These are phyloP conservation scores for Ganoderma multipileum DNA, from an alignment of 1,284 basidiomycete species.

Conservation along the genomic window DNA sequence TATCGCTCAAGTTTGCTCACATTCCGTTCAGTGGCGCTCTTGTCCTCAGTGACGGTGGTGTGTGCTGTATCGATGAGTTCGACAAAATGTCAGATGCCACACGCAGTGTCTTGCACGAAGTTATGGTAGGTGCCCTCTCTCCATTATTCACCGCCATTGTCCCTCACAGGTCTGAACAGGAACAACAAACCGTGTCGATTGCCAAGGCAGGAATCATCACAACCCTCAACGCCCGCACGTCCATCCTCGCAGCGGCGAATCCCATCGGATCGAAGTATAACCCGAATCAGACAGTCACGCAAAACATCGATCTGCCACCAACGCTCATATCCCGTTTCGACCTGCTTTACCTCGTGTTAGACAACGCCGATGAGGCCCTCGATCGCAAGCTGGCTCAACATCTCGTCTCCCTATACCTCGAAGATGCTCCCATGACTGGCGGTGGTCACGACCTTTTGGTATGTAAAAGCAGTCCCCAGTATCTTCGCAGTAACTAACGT, in stretches of 20 bases:
- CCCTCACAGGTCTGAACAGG: constrained; percentile 51
- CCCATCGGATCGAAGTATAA: constrained; percentile 98
- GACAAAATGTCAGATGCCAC: constrained; percentile 99
- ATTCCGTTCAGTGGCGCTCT: constrained; percentile 80
- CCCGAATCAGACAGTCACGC: constrained; percentile 84
- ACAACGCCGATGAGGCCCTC: constrained; percentile 90
- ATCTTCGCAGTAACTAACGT: neutral
- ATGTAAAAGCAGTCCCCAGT: constrained; percentile 38
- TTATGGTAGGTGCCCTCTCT: constrained; percentile 79
- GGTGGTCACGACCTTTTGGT: constrained; percentile 80
- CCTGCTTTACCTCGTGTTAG: constrained; percentile 95
- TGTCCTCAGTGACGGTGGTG: constrained; percentile 96
- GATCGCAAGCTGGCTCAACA: constrained; percentile 94
- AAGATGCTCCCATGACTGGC: constrained; percentile 81
- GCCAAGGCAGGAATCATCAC: constrained; percentile 99
- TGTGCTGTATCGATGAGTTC: constrained; percentile 99
- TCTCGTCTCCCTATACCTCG: constrained; percentile 92
- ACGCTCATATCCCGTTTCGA: constrained; percentile 99
- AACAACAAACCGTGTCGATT: constrained; percentile 99
- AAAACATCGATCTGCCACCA: constrained; percentile 93
- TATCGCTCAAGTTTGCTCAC: neutral
- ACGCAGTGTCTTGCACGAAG: constrained; percentile 96
- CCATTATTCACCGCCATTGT: neutral
- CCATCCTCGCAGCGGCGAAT: constrained; percentile 96
- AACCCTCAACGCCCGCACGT: constrained; percentile 96